Base-by-base conservation (phyloP, 2,329 filamentous ascomycete species). In the Ophiostoma perfectum region DNA sequence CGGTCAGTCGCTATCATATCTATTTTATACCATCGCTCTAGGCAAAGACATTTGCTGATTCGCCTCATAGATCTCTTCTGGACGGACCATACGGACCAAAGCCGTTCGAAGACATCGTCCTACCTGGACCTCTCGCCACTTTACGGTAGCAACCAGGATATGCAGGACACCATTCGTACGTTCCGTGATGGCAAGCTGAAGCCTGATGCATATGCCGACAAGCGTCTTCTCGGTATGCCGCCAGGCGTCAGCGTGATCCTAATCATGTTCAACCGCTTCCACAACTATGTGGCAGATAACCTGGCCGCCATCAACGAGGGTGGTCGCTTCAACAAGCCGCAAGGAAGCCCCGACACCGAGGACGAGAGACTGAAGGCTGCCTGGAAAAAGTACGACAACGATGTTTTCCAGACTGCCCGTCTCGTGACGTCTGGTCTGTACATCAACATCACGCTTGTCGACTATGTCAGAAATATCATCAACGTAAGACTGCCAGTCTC, bases 271-370 rank as follows among this genome's bases (percentile, higher is more conserved):
- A 90, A 89, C 74, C 85, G 88, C 38, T 96, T 96, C 78, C 94
- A 97, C 78, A 97, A 98, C 78, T 84, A 95, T 72, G 86, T 93
- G 0, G 93, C 91, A 1, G 85, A 88, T 67, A 90, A 94, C 70
- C 81, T 97, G 18, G 90, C 90, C 0, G 80, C 84, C n/a, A 94
- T 97, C 78, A 97, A 97, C 74, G 93, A 97, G 74, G 86, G 87
- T 62, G 88, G 87, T 16, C 86, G 91, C 36, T 97, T 97, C 78
- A 85, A 83, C 0, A 88, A 87, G 70, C 91, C 92, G 0, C 74
- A 80, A 0, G 77, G 80, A 5, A 55, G 45, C 18, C 64, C 75
- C 0, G 72, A 78, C 0, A 79, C 86, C 0, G 74, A 79, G 0
- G 81, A 81, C 1, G 85, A 89, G 58, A 80, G 81, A 39, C 77